Evolutionary conservation across 73 alveolate genomes (phyloP).

Genomic region (Symbiodinium pilosum): DNA sequence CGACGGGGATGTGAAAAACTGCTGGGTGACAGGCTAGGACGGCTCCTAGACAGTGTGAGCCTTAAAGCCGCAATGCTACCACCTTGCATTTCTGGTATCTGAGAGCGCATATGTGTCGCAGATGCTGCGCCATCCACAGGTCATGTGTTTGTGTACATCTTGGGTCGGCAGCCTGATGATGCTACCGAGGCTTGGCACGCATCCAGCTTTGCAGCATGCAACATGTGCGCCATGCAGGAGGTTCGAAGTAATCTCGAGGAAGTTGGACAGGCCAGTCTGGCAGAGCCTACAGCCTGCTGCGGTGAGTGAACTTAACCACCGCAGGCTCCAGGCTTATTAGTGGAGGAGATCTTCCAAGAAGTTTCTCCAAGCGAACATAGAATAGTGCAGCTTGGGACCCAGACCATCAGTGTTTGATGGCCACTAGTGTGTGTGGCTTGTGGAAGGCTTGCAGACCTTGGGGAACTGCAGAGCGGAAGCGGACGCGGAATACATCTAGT

Average conservation of each 20-base stretch:
- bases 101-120: neutral
- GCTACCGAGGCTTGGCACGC: neutral
- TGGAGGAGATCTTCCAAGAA: conserved; percentile 16
- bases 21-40: conserved; percentile 82
- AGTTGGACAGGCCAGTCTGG: neutral
- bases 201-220: neutral
- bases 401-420: too few species aligned
- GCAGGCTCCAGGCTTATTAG: neutral
- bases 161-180: neutral
- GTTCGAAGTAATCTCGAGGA: neutral
- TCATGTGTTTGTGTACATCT: neutral
- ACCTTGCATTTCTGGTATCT: too few species aligned
- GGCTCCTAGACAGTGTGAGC: conserved; percentile 28
- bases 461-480: conserved; percentile 75
- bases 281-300: too few species aligned
- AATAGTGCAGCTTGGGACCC: neutral
- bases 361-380: neutral
- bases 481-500: conserved; percentile 79
- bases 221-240: neutral
- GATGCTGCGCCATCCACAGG: neutral
- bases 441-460: neutral
- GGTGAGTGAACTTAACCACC: neutral
- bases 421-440: too few species aligned
- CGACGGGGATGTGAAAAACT: conserved; percentile 85
- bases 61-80: neutral